Evolutionary conservation across 257 asterid genomes (phyloP), one percentile per base, ranked within the genome.

Genomic region (Misopates orontium): DNA sequence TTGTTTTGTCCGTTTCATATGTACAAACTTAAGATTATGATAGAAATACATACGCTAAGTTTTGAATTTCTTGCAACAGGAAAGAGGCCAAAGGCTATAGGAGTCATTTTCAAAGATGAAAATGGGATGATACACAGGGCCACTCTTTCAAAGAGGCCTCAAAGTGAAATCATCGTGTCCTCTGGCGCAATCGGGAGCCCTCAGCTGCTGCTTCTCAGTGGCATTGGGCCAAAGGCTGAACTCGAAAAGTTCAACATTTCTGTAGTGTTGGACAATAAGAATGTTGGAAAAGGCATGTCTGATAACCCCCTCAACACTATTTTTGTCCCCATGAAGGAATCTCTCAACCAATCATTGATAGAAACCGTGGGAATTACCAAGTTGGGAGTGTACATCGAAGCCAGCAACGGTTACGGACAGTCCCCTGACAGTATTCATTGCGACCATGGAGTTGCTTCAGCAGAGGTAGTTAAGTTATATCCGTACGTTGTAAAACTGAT

Each of bases 151-250:
- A 85, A 79, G 55, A 83, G 79, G 75, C 14, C 49, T 12, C 73
- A 81, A n/a, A 88, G 99, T 61, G 96, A 94, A 60, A 52, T 94
- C 72, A 80, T 94, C 8, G 74, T 90, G 62, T 73, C 97, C 1
- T 80, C 87, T 10, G 97, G 99, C n/a, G 97, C 99, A 28, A 86
- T 94, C 9, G 99, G 97, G 47, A 94, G 93, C 83, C 96, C 99
- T 53, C 99, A 94, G n/a, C 65, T 94, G 75, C 68, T 90, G 76
- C 79, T 94, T 55, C 83, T 90, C 5, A 94, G 99, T 63, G 97
- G 99, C 68, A 81, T 94, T 9, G 97, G 99, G 56, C 97, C 96
- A 4, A 85, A 85, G 69, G 68, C 64, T 0, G 91, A 90, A 13
- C 92, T 94, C 22, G 60, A 85, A 14, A 86, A 76, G 65, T 69